phyloP scores from a whole-genome alignment of 139 green algal species.

The Nannochloris sp. region DNA sequence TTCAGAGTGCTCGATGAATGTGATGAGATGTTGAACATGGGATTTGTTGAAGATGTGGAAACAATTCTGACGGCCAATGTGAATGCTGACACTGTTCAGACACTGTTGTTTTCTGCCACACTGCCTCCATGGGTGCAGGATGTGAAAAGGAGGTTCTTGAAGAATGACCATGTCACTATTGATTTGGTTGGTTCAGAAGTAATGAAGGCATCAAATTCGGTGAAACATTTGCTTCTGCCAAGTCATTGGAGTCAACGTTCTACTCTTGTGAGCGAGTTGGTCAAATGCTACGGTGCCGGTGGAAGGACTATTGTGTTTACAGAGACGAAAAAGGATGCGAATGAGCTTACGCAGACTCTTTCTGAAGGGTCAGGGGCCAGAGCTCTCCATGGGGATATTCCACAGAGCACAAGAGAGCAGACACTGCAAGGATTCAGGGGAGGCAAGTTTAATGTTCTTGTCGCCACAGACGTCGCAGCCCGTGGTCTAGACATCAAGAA shows the following conservation, averaged over 20 bases:
- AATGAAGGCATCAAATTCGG: slow-evolving; percentile 81
- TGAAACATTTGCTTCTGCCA: slow-evolving; percentile 83
- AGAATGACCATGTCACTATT: slow-evolving; percentile 53
- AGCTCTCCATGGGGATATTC: slow-evolving; percentile 89
- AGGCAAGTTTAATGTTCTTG: slow-evolving; percentile 83
- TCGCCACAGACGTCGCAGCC: slow-evolving; percentile 98
- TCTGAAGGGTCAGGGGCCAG: slow-evolving; percentile 44
- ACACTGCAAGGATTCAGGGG: not conserved
- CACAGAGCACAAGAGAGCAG: slow-evolving; percentile 65
- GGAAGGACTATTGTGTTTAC: slow-evolving; percentile 93
- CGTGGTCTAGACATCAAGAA: slow-evolving; percentile 91
- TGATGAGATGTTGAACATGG: slow-evolving; percentile 99
- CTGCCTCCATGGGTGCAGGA: slow-evolving; percentile 90
- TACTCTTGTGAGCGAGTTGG: slow-evolving; percentile 62
- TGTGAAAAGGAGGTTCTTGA: slow-evolving; percentile 80
- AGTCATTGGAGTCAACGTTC: slow-evolving; percentile 76
- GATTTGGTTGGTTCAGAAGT: slow-evolving; percentile 86
- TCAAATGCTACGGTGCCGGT: slow-evolving; percentile 62
- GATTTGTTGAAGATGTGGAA: slow-evolving; percentile 99
- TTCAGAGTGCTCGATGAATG: slow-evolving; percentile 96
- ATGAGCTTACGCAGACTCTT: slow-evolving; percentile 66
- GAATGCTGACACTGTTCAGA: slow-evolving; percentile 64
- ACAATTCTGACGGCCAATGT: slow-evolving; percentile 72
- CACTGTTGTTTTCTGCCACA: slow-evolving; percentile 94
- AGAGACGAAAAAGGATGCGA: slow-evolving; percentile 91